Base-by-base conservation (phyloP, 2,329 filamentous ascomycete species). In the Fusarium praegraminearum region DNA sequence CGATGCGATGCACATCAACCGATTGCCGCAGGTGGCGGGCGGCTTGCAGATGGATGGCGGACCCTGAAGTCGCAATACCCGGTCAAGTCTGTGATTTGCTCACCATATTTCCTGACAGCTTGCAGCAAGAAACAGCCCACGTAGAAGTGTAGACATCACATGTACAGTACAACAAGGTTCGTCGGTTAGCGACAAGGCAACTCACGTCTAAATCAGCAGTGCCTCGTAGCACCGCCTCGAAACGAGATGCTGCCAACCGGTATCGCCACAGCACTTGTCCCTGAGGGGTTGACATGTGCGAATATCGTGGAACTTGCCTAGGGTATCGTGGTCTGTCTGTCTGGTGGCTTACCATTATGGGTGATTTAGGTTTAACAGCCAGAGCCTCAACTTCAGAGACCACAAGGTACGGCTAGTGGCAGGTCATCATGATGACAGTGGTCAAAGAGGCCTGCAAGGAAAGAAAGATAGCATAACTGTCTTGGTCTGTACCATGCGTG, bases 21-120 rank as follows among this genome's bases (percentile, higher is more conserved):
- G 32, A 69, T 62, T 67, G 35, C 53, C 54, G 62, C 46, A 53
- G 57, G 59, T 71, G 68, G 67, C 61, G 68, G 65, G 38, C 68
- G 60, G 57, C 65, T 69, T 71, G 69, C 69, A 71, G 47, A 56
- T 51, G 35, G 35, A 51, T 28, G 53, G 58, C 54, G 63, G 67
- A 60, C 58, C 67, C 67, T 70, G 51, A 61, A 65, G 58, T 49
- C 22, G 53, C 62, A 67, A 51, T 66, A 30, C 67, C 44, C 62
- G 41, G 18, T 45, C 26, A 16, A 60, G 46, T 41, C 41, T 43
- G 50, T 70, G 62, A 70, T 70, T 70, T 54, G 62, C 33, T 41
- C 15, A 22, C n/a, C 12, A 58, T 18, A 67, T 36, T 7, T 57
- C 24, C 26, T 38, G 47, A 38, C 47, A 51, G 32, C 22, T 51